Conservation (phyloP, 306 rosid genomes). For the Chamaecrista fasciculata region DNA sequence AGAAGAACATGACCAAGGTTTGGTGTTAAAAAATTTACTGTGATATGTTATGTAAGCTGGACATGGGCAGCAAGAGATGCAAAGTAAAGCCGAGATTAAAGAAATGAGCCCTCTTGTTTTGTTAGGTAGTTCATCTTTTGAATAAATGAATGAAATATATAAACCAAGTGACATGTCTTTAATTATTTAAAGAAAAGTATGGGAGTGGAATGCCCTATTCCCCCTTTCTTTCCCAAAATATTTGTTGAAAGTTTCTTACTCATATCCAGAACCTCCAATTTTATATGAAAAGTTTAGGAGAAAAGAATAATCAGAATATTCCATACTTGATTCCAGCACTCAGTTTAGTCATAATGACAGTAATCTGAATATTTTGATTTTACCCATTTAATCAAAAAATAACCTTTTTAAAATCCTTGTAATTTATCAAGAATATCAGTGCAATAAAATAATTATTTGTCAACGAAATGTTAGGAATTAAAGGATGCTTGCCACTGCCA, state of each 20-base stretch:
- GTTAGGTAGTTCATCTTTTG: not conserved
- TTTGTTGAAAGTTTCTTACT: not conserved
- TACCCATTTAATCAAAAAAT: not conserved
- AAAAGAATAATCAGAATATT: not conserved
- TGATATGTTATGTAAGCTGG: not conserved
- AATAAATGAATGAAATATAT: too few species aligned
- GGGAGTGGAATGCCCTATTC: not conserved
- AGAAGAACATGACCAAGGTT: too few species aligned
- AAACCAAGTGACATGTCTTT: not conserved
- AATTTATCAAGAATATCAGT: not conserved
- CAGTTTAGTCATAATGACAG: not conserved
- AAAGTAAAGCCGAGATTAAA: too few species aligned
- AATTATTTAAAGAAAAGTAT: not conserved
- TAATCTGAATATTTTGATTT: not conserved
- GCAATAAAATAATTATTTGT: not conserved
- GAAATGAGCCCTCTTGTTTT: not conserved
- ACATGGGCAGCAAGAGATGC: not conserved
- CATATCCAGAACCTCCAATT: not conserved
- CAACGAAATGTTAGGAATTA: not conserved
- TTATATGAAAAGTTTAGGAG: not conserved
- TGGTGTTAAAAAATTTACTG: not conserved
- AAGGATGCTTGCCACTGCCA: conserved; percentile 8
- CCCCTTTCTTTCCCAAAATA: not conserved
- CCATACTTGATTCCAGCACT: not conserved
- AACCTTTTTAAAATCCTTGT: not conserved